These are phyloP conservation scores for Leishmania martiniquensis DNA, from an alignment of 208 protist genomes.

Conservation along the genomic window DNA sequence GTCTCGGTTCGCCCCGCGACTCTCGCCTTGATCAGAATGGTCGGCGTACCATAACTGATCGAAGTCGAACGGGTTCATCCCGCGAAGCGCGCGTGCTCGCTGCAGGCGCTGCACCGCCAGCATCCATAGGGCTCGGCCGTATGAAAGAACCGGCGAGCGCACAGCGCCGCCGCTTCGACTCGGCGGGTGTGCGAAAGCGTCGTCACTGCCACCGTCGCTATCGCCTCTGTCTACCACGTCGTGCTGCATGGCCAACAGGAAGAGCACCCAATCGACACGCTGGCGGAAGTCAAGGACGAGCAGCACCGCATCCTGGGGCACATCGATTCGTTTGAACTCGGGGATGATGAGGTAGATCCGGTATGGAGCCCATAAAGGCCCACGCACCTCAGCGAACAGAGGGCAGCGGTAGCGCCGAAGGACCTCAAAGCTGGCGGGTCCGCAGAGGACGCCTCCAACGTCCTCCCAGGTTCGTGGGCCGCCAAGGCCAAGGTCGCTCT, in stretches of 20 bases:
- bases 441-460: constrained; percentile 55
- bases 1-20: background rate
- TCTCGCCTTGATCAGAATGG: background rate
- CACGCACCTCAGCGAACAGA: constrained; percentile 43
- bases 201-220: background rate
- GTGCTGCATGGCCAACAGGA: constrained; percentile 42
- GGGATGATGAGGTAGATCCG: constrained; percentile 57
- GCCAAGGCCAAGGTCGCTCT: constrained; percentile 35
- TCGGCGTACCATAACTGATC: background rate
- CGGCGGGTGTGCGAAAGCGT: background rate
- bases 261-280: constrained; percentile 54
- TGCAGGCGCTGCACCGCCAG: constrained; percentile 58
- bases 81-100: constrained; percentile 31
- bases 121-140: constrained; percentile 80
- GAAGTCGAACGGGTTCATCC: constrained; percentile 43
- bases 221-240: background rate
- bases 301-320: constrained; percentile 41
- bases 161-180: background rate
- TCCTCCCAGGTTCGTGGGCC: constrained; percentile 46
- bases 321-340: constrained; percentile 31
- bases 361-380: constrained; percentile 32
- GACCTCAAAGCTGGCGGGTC: constrained; percentile 48
- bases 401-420: constrained; percentile 60
- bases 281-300: constrained; percentile 71
- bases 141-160: constrained; percentile 31